phyloP scores from a whole-genome alignment of 352 stramenopile genomes.

The Phytophthora multivora region DNA sequence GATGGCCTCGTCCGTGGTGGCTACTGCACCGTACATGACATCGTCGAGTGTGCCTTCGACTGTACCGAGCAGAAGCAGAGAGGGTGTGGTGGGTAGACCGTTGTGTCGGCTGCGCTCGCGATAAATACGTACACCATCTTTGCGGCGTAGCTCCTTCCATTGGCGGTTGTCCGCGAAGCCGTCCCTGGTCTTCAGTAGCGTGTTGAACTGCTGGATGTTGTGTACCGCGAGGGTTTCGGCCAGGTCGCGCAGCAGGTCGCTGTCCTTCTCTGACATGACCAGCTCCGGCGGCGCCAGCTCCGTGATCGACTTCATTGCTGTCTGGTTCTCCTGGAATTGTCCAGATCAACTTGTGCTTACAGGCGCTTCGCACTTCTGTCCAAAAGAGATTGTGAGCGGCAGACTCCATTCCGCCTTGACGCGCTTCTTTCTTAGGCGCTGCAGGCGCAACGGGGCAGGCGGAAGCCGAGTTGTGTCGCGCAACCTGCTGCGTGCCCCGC shows the following conservation, averaged over 20 bases:
- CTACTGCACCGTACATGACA: slow-evolving; percentile 62
- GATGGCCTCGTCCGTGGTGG: slow-evolving; percentile 48
- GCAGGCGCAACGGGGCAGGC: slow-evolving; percentile 11
- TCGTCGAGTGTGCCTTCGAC: slow-evolving; percentile 64
- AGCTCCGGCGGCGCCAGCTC: slow-evolving; percentile 27
- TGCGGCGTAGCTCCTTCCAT: slow-evolving; percentile 47
- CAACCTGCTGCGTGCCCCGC: not conserved
- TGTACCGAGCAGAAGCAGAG: slow-evolving; percentile 59
- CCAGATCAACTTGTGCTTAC: not conserved
- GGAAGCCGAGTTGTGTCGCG: slow-evolving; percentile 2
- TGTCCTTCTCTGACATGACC: slow-evolving; percentile 36
- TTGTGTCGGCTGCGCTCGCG: slow-evolving; percentile 32
- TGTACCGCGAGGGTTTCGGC: slow-evolving; percentile 45
- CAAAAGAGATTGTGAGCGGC: slow-evolving; percentile 29
- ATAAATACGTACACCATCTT: slow-evolving; percentile 46
- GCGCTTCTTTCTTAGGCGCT: slow-evolving; percentile 2
- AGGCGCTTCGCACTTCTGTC: slow-evolving; percentile 11
- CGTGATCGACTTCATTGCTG: slow-evolving; percentile 32
- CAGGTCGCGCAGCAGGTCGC: slow-evolving; percentile 39
- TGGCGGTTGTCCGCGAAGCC: slow-evolving; percentile 37
- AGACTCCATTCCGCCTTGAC: slow-evolving; percentile 5
- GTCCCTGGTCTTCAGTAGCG: slow-evolving; percentile 46
- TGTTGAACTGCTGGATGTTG: slow-evolving; percentile 56
- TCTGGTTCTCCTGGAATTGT: slow-evolving; percentile 4
- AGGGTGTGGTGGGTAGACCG: slow-evolving; percentile 35